Percentiles rank a stretch among this genome's conserved stretches.
Conservation (phyloP, 2,329 filamentous ascomycete species). For the Colletotrichum falcatum region DNA sequence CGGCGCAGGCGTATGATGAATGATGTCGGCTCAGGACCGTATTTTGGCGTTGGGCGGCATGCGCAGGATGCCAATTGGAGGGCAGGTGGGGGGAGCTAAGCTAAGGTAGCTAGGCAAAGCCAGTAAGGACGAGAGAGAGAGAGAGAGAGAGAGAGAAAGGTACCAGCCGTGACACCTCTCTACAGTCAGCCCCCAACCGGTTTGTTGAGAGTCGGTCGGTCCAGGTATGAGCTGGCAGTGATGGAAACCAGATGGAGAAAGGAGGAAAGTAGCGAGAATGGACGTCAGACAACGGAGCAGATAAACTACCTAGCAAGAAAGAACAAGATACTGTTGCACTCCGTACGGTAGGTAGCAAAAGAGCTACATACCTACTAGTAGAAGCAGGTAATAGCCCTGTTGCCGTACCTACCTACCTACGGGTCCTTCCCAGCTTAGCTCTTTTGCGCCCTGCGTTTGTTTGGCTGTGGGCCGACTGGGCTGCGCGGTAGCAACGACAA, state of each 20-base stretch:
- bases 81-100: conserved; percentile 5
- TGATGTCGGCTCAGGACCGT: conserved; percentile 26
- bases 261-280: background rate
- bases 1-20: conserved; percentile 30
- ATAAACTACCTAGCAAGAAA: no score
- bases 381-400: conserved; percentile 1
- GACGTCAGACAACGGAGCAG: background rate
- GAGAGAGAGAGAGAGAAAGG: background rate
- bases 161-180: conserved; percentile 7
- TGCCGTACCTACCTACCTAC: background rate
- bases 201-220: background rate
- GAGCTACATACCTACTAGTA: background rate
- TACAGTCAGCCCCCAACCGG: conserved; percentile 1
- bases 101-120: background rate
- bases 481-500: conserved; percentile 14
- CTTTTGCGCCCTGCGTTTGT: conserved; percentile 8
- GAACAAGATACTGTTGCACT: no score
- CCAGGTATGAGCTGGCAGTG: conserved; percentile 9
- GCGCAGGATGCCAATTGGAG: conserved; percentile 21
- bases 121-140: background rate
- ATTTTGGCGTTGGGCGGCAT: conserved; percentile 21
- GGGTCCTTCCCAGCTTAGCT: conserved; percentile 9
- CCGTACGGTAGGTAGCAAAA: no score
- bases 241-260: background rate
- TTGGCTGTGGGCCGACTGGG: background rate